These are phyloP conservation scores for Coleophoma eucalyptorum DNA, from an alignment of 2,329 filamentous ascomycete species.

Conservation along the genomic window DNA sequence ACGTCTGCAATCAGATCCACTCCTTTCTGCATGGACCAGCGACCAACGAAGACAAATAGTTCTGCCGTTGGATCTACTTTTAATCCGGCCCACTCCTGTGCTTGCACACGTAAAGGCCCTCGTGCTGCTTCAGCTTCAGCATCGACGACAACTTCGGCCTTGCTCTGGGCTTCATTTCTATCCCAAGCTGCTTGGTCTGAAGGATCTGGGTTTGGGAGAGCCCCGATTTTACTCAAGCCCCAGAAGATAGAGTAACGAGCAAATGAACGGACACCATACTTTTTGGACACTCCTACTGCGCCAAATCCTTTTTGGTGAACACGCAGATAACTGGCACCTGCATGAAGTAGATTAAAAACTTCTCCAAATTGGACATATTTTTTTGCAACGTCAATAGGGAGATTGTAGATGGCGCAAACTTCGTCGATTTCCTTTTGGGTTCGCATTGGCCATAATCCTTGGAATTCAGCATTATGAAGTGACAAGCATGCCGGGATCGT, in stretches of 20 bases:
- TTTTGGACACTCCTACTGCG: slow-evolving; percentile 64
- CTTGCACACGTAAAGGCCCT: slow-evolving; percentile 45
- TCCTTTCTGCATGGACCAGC: slow-evolving; percentile 68
- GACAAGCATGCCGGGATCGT: slow-evolving; percentile 60
- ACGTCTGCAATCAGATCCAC: slow-evolving; percentile 66
- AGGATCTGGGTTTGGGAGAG: slow-evolving; percentile 68
- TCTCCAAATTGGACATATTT: slow-evolving; percentile 66
- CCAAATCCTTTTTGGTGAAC: slow-evolving; percentile 66
- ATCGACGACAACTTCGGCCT: slow-evolving; percentile 43
- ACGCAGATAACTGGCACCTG: slow-evolving; percentile 59
- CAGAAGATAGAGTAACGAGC: slow-evolving; percentile 68
- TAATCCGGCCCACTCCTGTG: slow-evolving; percentile 65
- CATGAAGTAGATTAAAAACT: slow-evolving; percentile 63
- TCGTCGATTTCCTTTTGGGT: slow-evolving; percentile 57
- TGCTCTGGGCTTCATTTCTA: slow-evolving; percentile 60
- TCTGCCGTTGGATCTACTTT: slow-evolving; percentile 58
- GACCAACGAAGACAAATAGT: slow-evolving; percentile 64
- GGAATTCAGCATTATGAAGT: slow-evolving; percentile 67
- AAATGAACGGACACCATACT: slow-evolving; percentile 64
- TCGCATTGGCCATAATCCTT: slow-evolving; percentile 65
- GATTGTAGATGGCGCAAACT: slow-evolving; percentile 62
- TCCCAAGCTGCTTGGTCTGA: slow-evolving; percentile 49
- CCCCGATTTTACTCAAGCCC: slow-evolving; percentile 61
- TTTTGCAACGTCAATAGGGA: slow-evolving; percentile 50
- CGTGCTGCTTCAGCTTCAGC: slow-evolving; percentile 47